Percentiles rank a stretch among this genome's conserved stretches.
These are phyloP conservation scores for Salix koriyanagi DNA, from an alignment of 345 rosid species.

Conservation along the genomic window DNA sequence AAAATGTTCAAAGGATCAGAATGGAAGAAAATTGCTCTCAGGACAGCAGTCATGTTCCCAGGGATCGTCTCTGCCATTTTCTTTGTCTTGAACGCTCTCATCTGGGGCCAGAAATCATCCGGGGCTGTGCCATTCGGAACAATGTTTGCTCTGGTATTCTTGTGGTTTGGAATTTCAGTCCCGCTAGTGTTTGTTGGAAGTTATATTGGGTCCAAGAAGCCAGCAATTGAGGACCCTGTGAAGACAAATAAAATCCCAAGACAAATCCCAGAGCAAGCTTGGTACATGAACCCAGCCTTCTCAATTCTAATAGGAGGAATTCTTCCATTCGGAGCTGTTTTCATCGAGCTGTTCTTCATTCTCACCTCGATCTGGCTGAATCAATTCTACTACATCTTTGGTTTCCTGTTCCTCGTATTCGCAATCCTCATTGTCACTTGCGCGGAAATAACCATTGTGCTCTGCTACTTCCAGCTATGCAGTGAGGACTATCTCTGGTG, in stretches of 20 bases:
- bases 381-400: constrained; percentile 84
- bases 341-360: constrained; percentile 82
- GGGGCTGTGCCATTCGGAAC: constrained; percentile 88
- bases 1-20: constrained; percentile 77
- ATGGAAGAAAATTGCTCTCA: constrained; percentile 68
- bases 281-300: constrained; percentile 82
- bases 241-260: constrained; percentile 80
- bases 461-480: constrained; percentile 80
- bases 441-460: constrained; percentile 70
- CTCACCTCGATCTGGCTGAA: constrained; percentile 89
- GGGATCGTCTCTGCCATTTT: constrained; percentile 58
- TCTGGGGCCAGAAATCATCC: constrained; percentile 82
- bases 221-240: constrained; percentile 67
- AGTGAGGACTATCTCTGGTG: constrained; percentile 83
- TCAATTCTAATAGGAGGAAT: constrained; percentile 75
- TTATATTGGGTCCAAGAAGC: constrained; percentile 67
- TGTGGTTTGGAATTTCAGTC: constrained; percentile 80
- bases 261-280: constrained; percentile 80
- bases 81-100: constrained; percentile 66
- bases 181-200: constrained; percentile 67
- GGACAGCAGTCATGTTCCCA: constrained; percentile 72
- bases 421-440: constrained; percentile 65
- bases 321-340: constrained; percentile 76
- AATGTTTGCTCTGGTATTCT: constrained; percentile 69
- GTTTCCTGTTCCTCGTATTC: constrained; percentile 73